Evolutionary conservation across 768 basidiomycete genomes (phyloP).

Genomic region (Auricularia sp.): DNA sequence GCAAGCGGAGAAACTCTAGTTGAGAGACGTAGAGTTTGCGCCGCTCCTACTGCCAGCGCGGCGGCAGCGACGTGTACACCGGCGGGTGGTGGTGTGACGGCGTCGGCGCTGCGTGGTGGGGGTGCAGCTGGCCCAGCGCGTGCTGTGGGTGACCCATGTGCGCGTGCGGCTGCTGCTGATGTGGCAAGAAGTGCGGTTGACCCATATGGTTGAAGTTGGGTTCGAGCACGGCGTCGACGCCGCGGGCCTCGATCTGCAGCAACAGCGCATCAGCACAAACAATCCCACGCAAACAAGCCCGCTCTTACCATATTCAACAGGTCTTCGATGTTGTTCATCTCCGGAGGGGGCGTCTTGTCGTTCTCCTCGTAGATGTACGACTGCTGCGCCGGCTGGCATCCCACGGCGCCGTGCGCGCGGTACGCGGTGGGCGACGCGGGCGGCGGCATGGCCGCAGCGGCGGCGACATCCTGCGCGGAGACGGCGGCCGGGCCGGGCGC

Average conservation of each 20-base stretch:
- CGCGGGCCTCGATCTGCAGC: background rate
- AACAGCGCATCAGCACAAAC: background rate
- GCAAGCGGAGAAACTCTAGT: background rate
- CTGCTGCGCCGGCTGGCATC: constrained; percentile 46
- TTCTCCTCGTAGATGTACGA: constrained; percentile 64
- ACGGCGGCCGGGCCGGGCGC: constrained; percentile 3
- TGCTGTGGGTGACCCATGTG: background rate
- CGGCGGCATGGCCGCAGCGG: constrained; percentile 16
- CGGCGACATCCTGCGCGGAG: background rate
- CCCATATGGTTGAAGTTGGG: background rate
- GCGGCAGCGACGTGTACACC: background rate
- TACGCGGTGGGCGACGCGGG: constrained; percentile 50
- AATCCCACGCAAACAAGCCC: background rate
- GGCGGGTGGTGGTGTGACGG: background rate
- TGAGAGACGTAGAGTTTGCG: background rate
- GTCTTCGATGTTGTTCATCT: background rate
- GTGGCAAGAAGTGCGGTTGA: constrained; percentile 1
- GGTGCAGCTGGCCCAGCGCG: background rate
- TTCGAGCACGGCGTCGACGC: background rate
- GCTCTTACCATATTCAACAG: background rate
- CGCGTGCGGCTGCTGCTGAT: background rate
- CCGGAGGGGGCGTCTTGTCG: constrained; percentile 17
- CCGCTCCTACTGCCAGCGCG: background rate
- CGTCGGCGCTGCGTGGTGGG: background rate
- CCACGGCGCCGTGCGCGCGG: constrained; percentile 43